Base-by-base conservation (phyloP, 2,329 filamentous ascomycete species). In the Gaeumannomyces sp. region DNA sequence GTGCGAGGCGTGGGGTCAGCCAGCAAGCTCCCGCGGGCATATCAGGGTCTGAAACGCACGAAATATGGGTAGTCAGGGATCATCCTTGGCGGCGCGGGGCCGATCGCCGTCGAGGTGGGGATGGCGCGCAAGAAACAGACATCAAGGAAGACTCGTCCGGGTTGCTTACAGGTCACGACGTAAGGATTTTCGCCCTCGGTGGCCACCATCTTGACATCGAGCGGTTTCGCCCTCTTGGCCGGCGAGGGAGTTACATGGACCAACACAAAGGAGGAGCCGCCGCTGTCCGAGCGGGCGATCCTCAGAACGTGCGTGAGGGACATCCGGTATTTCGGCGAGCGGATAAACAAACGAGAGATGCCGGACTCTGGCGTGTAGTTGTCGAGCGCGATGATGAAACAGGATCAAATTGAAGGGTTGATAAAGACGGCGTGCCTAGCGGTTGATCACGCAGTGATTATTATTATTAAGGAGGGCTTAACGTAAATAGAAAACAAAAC, bases 151-250 rank as follows among this genome's bases (percentile, higher is more conserved):
- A 53, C 19, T 53, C 5, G 1, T 22, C 53, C 56, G 38, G 57
- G 35, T 28, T 29, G n/a, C 85, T 81, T 79, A 89, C 87, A 75
- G 67, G 80, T 80, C 65, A 80, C 75, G 58, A 81, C 77, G 75
- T 87, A 91, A 8, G 86, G 82, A 61, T 80, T 81, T 65, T 84
- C 81, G 64, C 86, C 85, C 70, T 93, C 89, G 35, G 89, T 92
- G 45, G 84, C 89, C 45, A 89, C 80, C 35, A 93, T 75, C 72
- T 86, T 87, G 60, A 91, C 74, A 73, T 92, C 88, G 35, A 92
- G 77, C 1, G 82, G 80, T 11, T 45, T 58, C 22, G 62, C 33
- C 25, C 53, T 64, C 3, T 64, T 64, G 58, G 66, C 29, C 53
- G 78, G 79, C 64, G 75, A 81, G 28, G 82, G 76, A 2, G 79